These are phyloP conservation scores for Hanseniaspora valbyensis DNA, from an alignment of 805 yeast genomes.

Conservation along the genomic window DNA sequence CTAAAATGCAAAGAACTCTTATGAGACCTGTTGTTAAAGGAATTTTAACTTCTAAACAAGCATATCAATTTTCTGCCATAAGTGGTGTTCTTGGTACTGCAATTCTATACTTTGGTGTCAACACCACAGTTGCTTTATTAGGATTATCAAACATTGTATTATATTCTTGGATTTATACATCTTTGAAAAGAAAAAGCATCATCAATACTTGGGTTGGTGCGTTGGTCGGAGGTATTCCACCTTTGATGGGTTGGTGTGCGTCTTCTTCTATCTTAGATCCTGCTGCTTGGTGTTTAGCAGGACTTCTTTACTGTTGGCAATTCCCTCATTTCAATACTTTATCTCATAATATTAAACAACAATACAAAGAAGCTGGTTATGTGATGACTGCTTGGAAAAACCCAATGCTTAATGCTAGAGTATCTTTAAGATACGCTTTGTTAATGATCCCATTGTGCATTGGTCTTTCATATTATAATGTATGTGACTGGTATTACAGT, in stretches of 20 bases:
- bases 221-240: constrained; percentile 96
- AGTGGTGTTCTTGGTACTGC: constrained; percentile 63
- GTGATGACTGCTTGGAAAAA: constrained; percentile 94
- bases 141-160: constrained; percentile 71
- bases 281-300: constrained; percentile 91
- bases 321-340: constrained; percentile 94
- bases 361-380: constrained; percentile 86
- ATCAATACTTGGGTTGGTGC: constrained; percentile 98
- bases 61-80: constrained; percentile 65
- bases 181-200: constrained; percentile 73
- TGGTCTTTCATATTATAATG: constrained; percentile 64
- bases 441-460: constrained; percentile 88
- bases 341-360: constrained; percentile 76
- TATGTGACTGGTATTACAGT: constrained; percentile 72
- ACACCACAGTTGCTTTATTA: constrained; percentile 69
- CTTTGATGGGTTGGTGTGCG: constrained; percentile 98
- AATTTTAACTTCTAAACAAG: constrained; percentile 58
- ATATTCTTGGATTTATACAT: constrained; percentile 85
- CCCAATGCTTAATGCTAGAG: constrained; percentile 86
- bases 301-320: constrained; percentile 90
- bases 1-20: constrained; percentile 76
- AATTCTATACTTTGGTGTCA: constrained; percentile 68
- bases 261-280: constrained; percentile 71
- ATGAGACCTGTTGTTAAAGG: constrained; percentile 88
- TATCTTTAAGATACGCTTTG: constrained; percentile 79